Evolutionary conservation across 2,329 filamentous ascomycete genomes (phyloP).

Genomic region (Xylariales sp.): DNA sequence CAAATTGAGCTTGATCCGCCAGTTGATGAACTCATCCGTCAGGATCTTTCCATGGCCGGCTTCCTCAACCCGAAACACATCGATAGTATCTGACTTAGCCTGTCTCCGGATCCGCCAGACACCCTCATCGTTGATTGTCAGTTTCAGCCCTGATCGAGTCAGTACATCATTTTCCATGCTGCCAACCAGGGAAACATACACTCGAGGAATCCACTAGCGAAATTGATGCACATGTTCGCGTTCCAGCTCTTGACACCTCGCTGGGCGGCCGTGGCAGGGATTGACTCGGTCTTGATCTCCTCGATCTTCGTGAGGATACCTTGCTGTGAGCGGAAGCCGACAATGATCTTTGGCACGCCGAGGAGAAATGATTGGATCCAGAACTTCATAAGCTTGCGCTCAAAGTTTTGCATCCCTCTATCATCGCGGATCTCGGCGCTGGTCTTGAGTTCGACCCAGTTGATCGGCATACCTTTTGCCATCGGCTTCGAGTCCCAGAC

Average conservation of each 20-base stretch:
- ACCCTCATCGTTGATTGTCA: conserved; percentile 62
- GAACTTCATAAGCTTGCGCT: conserved; percentile 88
- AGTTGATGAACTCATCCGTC: conserved; percentile 71
- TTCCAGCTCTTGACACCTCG: conserved; percentile 72
- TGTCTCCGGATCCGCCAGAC: conserved; percentile 75
- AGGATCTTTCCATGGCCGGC: conserved; percentile 72
- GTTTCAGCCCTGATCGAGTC: conserved; percentile 58
- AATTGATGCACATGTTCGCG: conserved; percentile 90
- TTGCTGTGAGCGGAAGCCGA: conserved; percentile 74
- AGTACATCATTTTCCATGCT: too few species aligned
- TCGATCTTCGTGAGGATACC: conserved; percentile 70
- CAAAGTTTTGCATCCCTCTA: conserved; percentile 69
- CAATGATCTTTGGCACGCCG: conserved; percentile 84
- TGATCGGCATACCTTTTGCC: conserved; percentile 61
- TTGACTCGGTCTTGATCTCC: conserved; percentile 72
- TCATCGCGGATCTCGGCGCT: conserved; percentile 65
- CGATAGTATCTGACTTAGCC: conserved; percentile 60
- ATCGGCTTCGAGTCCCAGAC: conserved; percentile 81
- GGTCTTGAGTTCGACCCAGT: conserved; percentile 96
- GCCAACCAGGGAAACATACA: conserved; percentile 51
- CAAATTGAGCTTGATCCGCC: conserved; percentile 53
- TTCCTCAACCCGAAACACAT: conserved; percentile 69
- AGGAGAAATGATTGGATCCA: conserved; percentile 97
- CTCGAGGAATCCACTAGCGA: conserved; percentile 70
- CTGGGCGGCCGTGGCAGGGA: conserved; percentile 71